phyloP scores from a whole-genome alignment of 768 basidiomycete genomes.

The Kwoniella bestiolae region DNA sequence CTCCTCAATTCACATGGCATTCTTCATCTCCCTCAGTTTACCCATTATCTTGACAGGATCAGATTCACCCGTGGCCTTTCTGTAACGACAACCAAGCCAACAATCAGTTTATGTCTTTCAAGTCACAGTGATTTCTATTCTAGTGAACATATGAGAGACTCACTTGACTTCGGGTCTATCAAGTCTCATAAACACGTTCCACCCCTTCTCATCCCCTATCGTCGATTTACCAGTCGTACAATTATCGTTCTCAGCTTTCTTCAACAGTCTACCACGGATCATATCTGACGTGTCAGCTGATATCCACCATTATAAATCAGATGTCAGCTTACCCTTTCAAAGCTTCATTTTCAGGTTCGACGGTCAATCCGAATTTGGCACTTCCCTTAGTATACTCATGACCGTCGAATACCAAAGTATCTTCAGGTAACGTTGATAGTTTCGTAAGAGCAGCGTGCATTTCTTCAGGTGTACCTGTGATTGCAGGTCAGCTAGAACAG shows the following conservation, averaged over 20 bases:
- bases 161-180: constrained; percentile 68
- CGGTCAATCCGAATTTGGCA: constrained; percentile 66
- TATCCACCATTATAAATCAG: too few relatives aligned
- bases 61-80: constrained; percentile 63
- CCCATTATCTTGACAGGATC: constrained; percentile 71
- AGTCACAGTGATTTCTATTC: too few relatives aligned
- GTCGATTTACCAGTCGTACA: constrained; percentile 81
- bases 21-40: constrained; percentile 79
- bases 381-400: constrained; percentile 88
- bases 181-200: constrained; percentile 94
- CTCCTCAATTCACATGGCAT: constrained; percentile 54
- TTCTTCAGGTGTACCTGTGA: constrained; percentile 56
- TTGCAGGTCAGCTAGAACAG: constrained; percentile 55
- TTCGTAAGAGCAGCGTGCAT: constrained; percentile 79
- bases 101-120: too few relatives aligned
- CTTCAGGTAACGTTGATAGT: constrained; percentile 73
- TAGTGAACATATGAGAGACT: constrained; percentile 44
- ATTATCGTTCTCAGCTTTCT: constrained; percentile 66
- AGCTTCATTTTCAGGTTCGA: constrained; percentile 64
- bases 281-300: neutral
- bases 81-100: constrained; percentile 45
- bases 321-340: constrained; percentile 60
- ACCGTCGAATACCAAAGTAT: constrained; percentile 82
- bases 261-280: constrained; percentile 59
- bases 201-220: constrained; percentile 88